A percentile compares a stretch with the other conserved stretches of the same genome.
These are phyloP conservation scores for Nadsonia starkeyi-henricii DNA, from an alignment of 1,139 yeast genomes.

Conservation along the genomic window DNA sequence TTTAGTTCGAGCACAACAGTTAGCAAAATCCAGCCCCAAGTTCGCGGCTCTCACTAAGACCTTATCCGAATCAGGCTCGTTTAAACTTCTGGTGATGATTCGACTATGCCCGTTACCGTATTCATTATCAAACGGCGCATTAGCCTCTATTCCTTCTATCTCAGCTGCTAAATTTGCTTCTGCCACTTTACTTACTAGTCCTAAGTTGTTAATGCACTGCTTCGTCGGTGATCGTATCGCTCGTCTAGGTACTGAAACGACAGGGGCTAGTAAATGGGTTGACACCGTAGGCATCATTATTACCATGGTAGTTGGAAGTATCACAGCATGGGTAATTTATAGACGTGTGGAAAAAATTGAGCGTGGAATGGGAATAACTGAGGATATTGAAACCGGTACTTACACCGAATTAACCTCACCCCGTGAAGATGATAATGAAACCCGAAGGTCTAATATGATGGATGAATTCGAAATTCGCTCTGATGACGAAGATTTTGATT, in stretches of 20 bases:
- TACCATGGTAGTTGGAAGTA: constrained; percentile 33
- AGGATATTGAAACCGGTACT: background rate
- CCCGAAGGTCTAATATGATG: background rate
- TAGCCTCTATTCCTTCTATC: constrained; percentile 73
- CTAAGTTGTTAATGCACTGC: constrained; percentile 62
- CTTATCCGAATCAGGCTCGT: constrained; percentile 44
- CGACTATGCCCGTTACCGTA: constrained; percentile 88
- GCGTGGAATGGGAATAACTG: background rate
- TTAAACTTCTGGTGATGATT: constrained; percentile 53
- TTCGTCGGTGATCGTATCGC: constrained; percentile 72
- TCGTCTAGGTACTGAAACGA: constrained; percentile 45
- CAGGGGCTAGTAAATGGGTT: constrained; percentile 38
- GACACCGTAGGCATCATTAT: constrained; percentile 30
- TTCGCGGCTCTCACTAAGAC: constrained; percentile 68
- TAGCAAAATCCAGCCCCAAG: constrained; percentile 40
- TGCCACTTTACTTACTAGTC: constrained; percentile 67
- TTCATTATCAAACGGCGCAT: constrained; percentile 81
- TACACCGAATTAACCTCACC: background rate
- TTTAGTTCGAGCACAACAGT: constrained; percentile 40
- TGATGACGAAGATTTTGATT: background rate
- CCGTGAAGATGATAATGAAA: background rate
- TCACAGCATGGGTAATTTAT: constrained; percentile 63
- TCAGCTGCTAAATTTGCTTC: constrained; percentile 45
- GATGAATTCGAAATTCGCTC: background rate
- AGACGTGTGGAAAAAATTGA: constrained; percentile 22